A percentile compares a stretch with the other conserved stretches of the same genome.
Evolutionary conservation across 2,329 filamentous ascomycete genomes (phyloP).

Genomic region (Botrytis sinoallii): DNA sequence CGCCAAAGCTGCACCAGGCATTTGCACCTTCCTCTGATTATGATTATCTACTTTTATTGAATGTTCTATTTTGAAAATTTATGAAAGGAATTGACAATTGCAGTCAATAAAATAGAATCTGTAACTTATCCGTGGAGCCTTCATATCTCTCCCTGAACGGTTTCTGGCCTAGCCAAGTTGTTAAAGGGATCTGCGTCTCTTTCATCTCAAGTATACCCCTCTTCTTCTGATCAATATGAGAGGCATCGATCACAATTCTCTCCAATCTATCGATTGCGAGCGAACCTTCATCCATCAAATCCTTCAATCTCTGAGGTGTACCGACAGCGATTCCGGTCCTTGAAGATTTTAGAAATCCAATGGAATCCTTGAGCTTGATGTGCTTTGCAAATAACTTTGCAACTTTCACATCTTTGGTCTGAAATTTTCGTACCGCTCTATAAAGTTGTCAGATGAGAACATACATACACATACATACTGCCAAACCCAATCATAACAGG

Average conservation of each 20-base stretch:
- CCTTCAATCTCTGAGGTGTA: conserved; percentile 77
- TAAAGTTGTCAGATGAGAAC: conserved; percentile 20
- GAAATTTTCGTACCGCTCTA: conserved; percentile 72
- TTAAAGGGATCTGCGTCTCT: conserved; percentile 79
- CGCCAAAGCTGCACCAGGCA: background rate
- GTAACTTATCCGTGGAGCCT: conserved; percentile 51
- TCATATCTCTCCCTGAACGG: conserved; percentile 70
- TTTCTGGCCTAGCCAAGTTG: conserved; percentile 66
- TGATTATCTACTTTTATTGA: background rate
- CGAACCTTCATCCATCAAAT: conserved; percentile 76
- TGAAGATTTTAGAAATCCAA: conserved; percentile 65
- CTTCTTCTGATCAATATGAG: conserved; percentile 93
- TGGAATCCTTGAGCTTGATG: conserved; percentile 88
- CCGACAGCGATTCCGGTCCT: conserved; percentile 86
- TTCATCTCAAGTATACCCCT: conserved; percentile 92
- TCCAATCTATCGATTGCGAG: conserved; percentile 69
- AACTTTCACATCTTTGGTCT: conserved; percentile 72
- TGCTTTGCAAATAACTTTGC: conserved; percentile 97
- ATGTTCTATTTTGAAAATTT: background rate
- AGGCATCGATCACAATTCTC: conserved; percentile 83
- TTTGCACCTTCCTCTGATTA: conserved; percentile 11
- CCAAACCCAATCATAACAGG: background rate
- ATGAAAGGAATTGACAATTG: background rate
- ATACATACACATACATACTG: background rate
- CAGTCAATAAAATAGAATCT: conserved; percentile 61